Base-by-base conservation (phyloP, 1,139 yeast species). In the Yamadazyma siamensis region DNA sequence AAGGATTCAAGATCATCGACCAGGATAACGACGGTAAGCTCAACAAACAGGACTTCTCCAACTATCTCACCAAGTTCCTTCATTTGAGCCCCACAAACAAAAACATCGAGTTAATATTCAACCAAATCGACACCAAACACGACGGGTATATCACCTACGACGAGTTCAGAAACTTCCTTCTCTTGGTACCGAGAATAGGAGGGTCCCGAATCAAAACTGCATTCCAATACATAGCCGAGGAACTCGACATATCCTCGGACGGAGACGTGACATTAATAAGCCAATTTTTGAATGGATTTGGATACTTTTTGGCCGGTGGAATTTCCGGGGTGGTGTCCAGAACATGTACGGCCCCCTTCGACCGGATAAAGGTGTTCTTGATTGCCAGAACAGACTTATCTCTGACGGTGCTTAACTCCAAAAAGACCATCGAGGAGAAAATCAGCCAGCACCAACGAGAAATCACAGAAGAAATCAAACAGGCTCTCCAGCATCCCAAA, bases 311-410 rank as follows among this genome's bases (percentile, higher is more conserved):
- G 21, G 95, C 96, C 1, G 98, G 98, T 21, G 98, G 98, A 0
- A 59, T 89, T 19, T 85, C 96, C 0, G 98, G 98, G 2, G 98
- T 91, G 5, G 83, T 91, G 4, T 87, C 96, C n/a, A 77, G 98
- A 59, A 88, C 97, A 0, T 83, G 94, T 48, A 91, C 98, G 0
- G 98, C 98, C 0, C 98, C 98, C 9, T 86, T 91, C 47, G 98
- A 91, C 56, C 73, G 98, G 54, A 75, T 91, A 15, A 91, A 91
- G 52, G 97, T 91, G 13, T 91, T 86, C 47, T 65, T 91, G 34
- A 91, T 91, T 50, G 97, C 98, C 2, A 75, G 95, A 54, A 81
- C 96, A 0, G 95, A 88, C 45, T 61, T 83, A 30, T 67, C 84
- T 0, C 80, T 88, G 2, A 81, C 86, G 0, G 63, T 81, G 4